phyloP scores from a whole-genome alignment of 352 stramenopile species.

The Phytophthora rubi region DNA sequence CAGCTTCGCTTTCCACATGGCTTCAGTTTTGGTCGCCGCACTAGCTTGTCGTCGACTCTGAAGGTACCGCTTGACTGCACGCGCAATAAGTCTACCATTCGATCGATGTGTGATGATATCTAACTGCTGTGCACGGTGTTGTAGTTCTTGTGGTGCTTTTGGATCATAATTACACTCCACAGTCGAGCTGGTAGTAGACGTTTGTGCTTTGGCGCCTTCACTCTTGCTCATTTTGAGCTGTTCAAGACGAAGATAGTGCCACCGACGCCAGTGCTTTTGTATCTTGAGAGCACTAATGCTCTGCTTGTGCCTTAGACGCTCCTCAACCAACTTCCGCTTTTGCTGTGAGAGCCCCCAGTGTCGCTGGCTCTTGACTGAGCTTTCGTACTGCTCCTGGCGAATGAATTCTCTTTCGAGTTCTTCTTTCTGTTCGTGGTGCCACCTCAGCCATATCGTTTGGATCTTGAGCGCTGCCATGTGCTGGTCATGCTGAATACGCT shows the following conservation, averaged over 20 bases:
- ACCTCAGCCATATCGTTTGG: constrained; percentile 33
- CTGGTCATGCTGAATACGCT: constrained; percentile 26
- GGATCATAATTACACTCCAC: not conserved
- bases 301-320: constrained; percentile 30
- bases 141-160: constrained; percentile 3
- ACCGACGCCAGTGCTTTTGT: constrained; percentile 36
- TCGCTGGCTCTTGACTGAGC: constrained; percentile 33
- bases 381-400: constrained; percentile 35
- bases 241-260: constrained; percentile 17
- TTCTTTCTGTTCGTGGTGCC: constrained; percentile 31
- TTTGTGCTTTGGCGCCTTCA: not conserved
- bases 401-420: constrained; percentile 32
- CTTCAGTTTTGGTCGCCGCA: constrained; percentile 37
- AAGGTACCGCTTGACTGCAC: constrained; percentile 24
- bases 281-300: constrained; percentile 36
- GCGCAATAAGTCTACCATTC: constrained; percentile 17
- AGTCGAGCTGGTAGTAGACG: not conserved
- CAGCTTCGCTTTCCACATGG: constrained; percentile 32
- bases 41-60: constrained; percentile 10
- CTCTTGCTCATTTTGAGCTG: not conserved
- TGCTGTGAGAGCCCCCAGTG: constrained; percentile 28
- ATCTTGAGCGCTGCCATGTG: constrained; percentile 36
- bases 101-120: constrained; percentile 23
- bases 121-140: constrained; percentile 16
- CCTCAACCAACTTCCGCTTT: constrained; percentile 23